phyloP scores from a whole-genome alignment of 306 rosid genomes.

The Hippophae gyantsensis region DNA sequence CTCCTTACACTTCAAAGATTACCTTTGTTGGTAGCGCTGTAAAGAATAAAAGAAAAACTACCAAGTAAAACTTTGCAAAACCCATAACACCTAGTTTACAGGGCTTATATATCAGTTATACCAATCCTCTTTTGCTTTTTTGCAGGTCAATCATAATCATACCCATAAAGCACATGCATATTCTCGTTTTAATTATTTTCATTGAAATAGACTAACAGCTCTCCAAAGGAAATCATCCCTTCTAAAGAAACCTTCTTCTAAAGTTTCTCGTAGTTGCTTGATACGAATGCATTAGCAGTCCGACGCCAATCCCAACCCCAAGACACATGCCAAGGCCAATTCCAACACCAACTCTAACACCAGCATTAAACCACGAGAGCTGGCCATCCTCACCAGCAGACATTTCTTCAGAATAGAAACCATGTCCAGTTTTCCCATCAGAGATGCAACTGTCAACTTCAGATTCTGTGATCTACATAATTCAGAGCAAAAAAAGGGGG shows the following conservation, averaged over 20 bases:
- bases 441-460: constrained; percentile 53
- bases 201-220: constrained; percentile 14
- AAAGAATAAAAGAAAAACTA: too few relatives aligned
- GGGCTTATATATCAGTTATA: too few relatives aligned
- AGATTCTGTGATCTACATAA: constrained; percentile 47
- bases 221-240: constrained; percentile 10
- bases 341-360: constrained; percentile 93
- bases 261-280: constrained; percentile 79
- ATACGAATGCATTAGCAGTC: constrained; percentile 87
- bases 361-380: constrained; percentile 86
- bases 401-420: constrained; percentile 58
- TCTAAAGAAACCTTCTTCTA: constrained; percentile 57
- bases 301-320: constrained; percentile 80
- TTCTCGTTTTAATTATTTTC: neutral
- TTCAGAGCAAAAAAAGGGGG: neutral
- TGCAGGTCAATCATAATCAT: too few relatives aligned
- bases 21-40: too few relatives aligned
- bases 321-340: constrained; percentile 92
- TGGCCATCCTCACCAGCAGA: constrained; percentile 74
- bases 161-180: too few relatives aligned
- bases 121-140: too few relatives aligned
- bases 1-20: too few relatives aligned
- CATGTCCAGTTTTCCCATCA: constrained; percentile 47
- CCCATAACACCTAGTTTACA: too few relatives aligned
- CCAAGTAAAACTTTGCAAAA: too few relatives aligned